phyloP scores from a whole-genome alignment of 2,329 filamentous ascomycete species.

The Xylaria sp. region DNA sequence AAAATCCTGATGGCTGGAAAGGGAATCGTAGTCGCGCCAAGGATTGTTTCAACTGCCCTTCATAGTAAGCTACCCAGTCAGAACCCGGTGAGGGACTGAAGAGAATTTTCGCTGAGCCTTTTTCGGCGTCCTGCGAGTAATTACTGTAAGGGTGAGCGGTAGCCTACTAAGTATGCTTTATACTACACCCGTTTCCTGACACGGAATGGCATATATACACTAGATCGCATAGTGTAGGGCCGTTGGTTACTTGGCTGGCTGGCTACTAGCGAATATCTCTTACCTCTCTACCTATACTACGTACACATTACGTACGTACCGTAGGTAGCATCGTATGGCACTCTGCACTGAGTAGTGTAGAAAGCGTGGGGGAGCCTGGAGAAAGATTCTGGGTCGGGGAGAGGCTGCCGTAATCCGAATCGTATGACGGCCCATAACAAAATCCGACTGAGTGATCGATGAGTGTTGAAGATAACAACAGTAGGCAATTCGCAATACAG shows the following conservation, averaged over 20 bases:
- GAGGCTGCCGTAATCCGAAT: slow-evolving; percentile 27
- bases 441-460: slow-evolving; percentile 15
- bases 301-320: too few species aligned
- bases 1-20: slow-evolving; percentile 28
- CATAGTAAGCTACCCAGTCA: slow-evolving; percentile 31
- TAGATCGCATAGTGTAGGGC: background rate
- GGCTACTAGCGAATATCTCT: background rate
- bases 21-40: slow-evolving; percentile 26
- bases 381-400: slow-evolving; percentile 17
- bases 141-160: background rate
- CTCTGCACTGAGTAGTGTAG: background rate
- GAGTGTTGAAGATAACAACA: slow-evolving; percentile 8
- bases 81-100: slow-evolving; percentile 11
- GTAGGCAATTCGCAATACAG: slow-evolving; percentile 2
- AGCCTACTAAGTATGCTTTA: background rate
- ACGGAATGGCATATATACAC: slow-evolving; percentile 16
- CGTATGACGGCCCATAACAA: slow-evolving; percentile 25
- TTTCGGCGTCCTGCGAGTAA: slow-evolving; percentile 15
- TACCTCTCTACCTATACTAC: background rate
- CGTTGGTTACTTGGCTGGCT: background rate
- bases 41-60: slow-evolving; percentile 35
- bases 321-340: background rate
- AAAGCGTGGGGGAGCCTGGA: slow-evolving; percentile 22
- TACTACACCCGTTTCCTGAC: slow-evolving; percentile 14
- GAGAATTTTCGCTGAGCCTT: slow-evolving; percentile 23